Conservation (phyloP, 2,329 filamentous ascomycete genomes). For the Xylaria sp. region DNA sequence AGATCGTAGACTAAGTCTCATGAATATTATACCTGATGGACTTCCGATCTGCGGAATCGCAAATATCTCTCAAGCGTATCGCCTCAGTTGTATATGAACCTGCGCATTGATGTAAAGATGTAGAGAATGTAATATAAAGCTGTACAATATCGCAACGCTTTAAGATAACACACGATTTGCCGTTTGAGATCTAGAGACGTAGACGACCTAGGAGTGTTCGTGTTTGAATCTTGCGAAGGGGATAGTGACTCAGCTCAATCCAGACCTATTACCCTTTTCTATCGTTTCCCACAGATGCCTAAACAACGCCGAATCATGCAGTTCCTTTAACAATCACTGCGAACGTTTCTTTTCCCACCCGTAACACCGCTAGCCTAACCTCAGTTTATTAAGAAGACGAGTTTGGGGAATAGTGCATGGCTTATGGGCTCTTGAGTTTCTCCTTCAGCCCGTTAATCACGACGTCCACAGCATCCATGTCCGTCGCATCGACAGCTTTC, state of each 20-base stretch:
- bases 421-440: slow-evolving; percentile 52
- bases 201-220: not conserved
- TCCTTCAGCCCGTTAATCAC: slow-evolving; percentile 75
- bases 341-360: not conserved
- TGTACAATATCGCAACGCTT: slow-evolving; percentile 40
- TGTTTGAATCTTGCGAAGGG: not conserved
- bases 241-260: not conserved
- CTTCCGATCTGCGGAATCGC: slow-evolving; percentile 3
- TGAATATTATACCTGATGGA: not conserved
- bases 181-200: not conserved
- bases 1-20: slow-evolving; percentile 57
- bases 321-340: slow-evolving; percentile 17
- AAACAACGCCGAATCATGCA: slow-evolving; percentile 38
- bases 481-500: slow-evolving; percentile 73
- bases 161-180: not conserved
- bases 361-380: not conserved
- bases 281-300: slow-evolving; percentile 17
- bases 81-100: slow-evolving; percentile 27
- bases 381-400: not conserved
- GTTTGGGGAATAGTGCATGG: not conserved
- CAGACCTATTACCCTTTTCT: slow-evolving; percentile 2
- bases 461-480: slow-evolving; percentile 87
- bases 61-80: slow-evolving; percentile 13
- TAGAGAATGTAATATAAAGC: slow-evolving; percentile 41
- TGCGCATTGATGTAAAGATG: slow-evolving; percentile 7